A percentile compares a stretch with the other conserved stretches of the same genome.
Evolutionary conservation across 2,329 filamentous ascomycete species (phyloP).

Genomic region (Periconia digitata): DNA sequence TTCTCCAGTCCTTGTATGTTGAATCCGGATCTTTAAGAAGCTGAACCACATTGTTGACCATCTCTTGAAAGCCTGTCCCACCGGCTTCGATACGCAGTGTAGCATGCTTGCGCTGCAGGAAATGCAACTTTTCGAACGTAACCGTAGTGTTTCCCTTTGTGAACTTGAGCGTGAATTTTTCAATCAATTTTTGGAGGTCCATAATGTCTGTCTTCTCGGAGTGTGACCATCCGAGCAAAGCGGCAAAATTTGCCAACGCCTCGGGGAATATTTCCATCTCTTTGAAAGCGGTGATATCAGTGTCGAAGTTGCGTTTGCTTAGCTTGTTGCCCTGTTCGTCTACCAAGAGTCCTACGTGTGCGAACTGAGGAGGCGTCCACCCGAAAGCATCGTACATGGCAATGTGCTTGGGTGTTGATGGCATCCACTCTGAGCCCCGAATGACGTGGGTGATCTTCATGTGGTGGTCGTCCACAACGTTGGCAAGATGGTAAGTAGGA

Average conservation of each 20-base stretch:
- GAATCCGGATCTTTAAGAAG: slow-evolving; percentile 32
- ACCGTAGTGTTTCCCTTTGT: slow-evolving; percentile 89
- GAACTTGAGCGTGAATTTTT: slow-evolving; percentile 82
- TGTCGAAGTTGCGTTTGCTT: slow-evolving; percentile 79
- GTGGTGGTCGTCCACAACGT: slow-evolving; percentile 91
- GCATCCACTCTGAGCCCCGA: slow-evolving; percentile 93
- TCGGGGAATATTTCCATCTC: slow-evolving; percentile 64
- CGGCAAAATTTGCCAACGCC: slow-evolving; percentile 76
- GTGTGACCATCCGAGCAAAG: slow-evolving; percentile 82
- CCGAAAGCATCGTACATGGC: slow-evolving; percentile 55
- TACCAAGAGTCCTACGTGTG: slow-evolving; percentile 52
- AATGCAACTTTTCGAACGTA: slow-evolving; percentile 75
- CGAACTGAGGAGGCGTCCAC: slow-evolving; percentile 52
- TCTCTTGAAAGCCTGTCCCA: slow-evolving; percentile 44
- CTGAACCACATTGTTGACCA: slow-evolving; percentile 36
- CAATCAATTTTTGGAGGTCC: slow-evolving; percentile 68
- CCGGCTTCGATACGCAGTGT: slow-evolving; percentile 49
- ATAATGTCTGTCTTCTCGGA: slow-evolving; percentile 68
- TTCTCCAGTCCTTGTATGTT: slow-evolving; percentile 28
- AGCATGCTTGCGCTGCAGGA: slow-evolving; percentile 74
- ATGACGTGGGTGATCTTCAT: slow-evolving; percentile 98
- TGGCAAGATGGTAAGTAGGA: slow-evolving; percentile 96
- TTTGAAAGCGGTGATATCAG: slow-evolving; percentile 61
- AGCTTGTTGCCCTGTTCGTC: slow-evolving; percentile 53
- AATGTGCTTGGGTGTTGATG: slow-evolving; percentile 81